A percentile compares a stretch with the other conserved stretches of the same genome.
These are phyloP conservation scores for Cicer bijugum DNA, from an alignment of 306 rosid genomes.

Conservation along the genomic window DNA sequence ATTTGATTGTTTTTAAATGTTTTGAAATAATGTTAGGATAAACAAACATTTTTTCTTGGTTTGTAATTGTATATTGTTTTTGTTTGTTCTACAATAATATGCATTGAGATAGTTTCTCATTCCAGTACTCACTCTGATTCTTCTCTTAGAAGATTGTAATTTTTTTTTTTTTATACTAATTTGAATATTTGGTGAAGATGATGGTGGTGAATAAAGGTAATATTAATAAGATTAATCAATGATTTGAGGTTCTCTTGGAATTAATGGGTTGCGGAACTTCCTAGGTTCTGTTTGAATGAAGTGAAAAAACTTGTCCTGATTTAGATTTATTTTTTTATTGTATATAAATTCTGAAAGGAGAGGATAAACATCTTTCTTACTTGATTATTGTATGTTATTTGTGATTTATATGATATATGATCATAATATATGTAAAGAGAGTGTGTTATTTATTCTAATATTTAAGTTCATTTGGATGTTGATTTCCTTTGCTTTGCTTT, in stretches of 20 bases:
- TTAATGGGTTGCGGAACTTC: neutral
- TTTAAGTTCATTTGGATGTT: too few species aligned
- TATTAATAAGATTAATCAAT: neutral
- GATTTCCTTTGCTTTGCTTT: too few species aligned
- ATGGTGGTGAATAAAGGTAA: neutral
- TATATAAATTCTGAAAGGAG: too few species aligned
- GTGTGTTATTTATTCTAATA: too few species aligned
- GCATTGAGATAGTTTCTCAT: neutral
- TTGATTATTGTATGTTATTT: too few species aligned
- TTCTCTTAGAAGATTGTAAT: constrained; percentile 9
- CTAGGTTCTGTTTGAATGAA: too few species aligned
- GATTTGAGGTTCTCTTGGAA: neutral
- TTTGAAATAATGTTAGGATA: constrained; percentile 14
- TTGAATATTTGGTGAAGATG: neutral
- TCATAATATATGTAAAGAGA: too few species aligned
- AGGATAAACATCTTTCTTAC: too few species aligned
- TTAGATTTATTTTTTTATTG: too few species aligned
- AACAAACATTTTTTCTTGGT: neutral
- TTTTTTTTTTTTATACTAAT: neutral
- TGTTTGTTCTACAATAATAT: neutral
- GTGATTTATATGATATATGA: too few species aligned
- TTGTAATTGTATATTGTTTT: constrained; percentile 9
- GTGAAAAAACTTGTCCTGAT: too few species aligned
- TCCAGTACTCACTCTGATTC: neutral
- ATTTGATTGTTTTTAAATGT: neutral